Conservation (phyloP, 768 basidiomycete genomes). For the Tricholoma flavovirens region DNA sequence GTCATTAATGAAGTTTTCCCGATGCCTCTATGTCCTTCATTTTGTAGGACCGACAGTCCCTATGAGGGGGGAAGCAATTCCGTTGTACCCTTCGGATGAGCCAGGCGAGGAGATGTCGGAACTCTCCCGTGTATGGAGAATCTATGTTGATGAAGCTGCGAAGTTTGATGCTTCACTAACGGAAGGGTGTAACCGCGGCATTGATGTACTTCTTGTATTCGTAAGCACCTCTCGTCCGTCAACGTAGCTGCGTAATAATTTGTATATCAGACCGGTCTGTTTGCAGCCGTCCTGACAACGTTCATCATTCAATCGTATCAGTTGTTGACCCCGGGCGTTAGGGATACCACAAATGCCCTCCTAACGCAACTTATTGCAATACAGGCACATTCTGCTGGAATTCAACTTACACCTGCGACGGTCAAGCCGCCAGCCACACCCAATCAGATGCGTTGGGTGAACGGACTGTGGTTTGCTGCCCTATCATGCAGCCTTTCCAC, state of each 20-base stretch:
- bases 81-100: slow-evolving; percentile 17
- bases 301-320: slow-evolving; percentile 40
- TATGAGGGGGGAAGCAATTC: neutral
- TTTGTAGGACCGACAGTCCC: neutral
- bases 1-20: neutral
- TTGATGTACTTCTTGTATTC: slow-evolving; percentile 41
- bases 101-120: slow-evolving; percentile 29
- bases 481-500: slow-evolving; percentile 36
- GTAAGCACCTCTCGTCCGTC: slow-evolving; percentile 20
- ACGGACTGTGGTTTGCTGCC: slow-evolving; percentile 42
- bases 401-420: slow-evolving; percentile 1
- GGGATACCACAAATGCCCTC: slow-evolving; percentile 31
- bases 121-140: slow-evolving; percentile 33
- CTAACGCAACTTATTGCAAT: slow-evolving; percentile 25
- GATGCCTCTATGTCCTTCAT: neutral
- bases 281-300: slow-evolving; percentile 38
- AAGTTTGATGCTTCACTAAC: slow-evolving; percentile 28
- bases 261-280: slow-evolving; percentile 31
- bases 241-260: neutral
- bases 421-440: slow-evolving; percentile 9
- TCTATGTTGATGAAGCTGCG: slow-evolving; percentile 36
- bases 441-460: slow-evolving; percentile 32
- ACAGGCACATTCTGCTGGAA: slow-evolving; percentile 15
- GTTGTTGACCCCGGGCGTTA: slow-evolving; percentile 27
- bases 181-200: slow-evolving; percentile 36